Conservation (phyloP, 1,284 basidiomycete species). For the Heterobasidion irregulare region DNA sequence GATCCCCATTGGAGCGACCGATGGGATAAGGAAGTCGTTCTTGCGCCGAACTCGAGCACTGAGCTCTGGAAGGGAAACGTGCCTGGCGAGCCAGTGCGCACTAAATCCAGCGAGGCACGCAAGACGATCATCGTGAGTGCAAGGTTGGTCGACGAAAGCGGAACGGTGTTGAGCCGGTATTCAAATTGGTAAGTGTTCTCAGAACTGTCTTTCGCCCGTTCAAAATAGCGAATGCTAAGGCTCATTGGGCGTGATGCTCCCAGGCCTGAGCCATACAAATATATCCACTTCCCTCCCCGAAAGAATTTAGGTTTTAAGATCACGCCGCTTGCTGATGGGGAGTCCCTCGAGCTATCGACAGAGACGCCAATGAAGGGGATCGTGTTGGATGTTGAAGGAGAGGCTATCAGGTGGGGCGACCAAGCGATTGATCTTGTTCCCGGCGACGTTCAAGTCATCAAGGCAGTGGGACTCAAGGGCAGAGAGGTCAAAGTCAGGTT, state of each 20-base stretch:
- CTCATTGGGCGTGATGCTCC: neutral
- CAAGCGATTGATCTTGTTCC: conserved; percentile 86
- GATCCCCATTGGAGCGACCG: conserved; percentile 45
- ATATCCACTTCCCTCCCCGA: conserved; percentile 68
- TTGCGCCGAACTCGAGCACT: conserved; percentile 73
- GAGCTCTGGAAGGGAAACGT: conserved; percentile 69
- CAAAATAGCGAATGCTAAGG: neutral
- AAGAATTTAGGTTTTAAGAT: conserved; percentile 51
- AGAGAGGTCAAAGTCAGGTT: conserved; percentile 59
- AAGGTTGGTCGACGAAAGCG: conserved; percentile 51
- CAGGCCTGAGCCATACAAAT: conserved; percentile 91
- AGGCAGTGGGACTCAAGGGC: conserved; percentile 56
- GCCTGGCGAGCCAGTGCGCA: conserved; percentile 63
- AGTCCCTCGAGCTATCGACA: conserved; percentile 52
- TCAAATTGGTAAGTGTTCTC: conserved; percentile 59
- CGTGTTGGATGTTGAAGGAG: conserved; percentile 68
- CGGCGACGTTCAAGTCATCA: conserved; percentile 66
- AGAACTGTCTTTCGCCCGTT: neutral
- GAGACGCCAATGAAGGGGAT: conserved; percentile 78
- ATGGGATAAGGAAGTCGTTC: conserved; percentile 40
- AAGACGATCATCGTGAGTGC: conserved; percentile 71
- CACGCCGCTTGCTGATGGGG: conserved; percentile 42
- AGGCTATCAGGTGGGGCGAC: conserved; percentile 72
- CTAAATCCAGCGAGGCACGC: conserved; percentile 55
- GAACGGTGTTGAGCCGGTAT: conserved; percentile 64